Evolutionary conservation across 2,329 filamentous ascomycete species (phyloP), one percentile per base, ranked within the genome.

Genomic region (Nemania abortiva): DNA sequence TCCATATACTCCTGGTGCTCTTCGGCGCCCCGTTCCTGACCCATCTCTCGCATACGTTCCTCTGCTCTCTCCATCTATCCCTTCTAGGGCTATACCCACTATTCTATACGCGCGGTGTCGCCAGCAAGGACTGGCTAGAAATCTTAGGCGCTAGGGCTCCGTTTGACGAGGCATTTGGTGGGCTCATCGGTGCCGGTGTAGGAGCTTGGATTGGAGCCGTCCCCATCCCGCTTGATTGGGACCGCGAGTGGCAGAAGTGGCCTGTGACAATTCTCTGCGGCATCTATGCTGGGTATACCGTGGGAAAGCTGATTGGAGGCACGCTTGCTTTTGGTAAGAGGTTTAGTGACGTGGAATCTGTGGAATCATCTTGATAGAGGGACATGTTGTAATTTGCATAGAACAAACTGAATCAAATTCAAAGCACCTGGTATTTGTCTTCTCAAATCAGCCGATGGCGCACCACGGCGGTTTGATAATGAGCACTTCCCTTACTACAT

Each of bases 221-320:
- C 62, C 96, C 97, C 0, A 98, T 99, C 74, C 96, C 96, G 1
- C 84, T 99, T 73, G 96, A 99, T 80, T 98, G 95, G 95, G 96
- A 99, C 80, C 90, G 96, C n/a, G 94, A 97, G 75, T 99, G 96
- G 96, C 96, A 99, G 87, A 93, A 91, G 80, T 99, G 95, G 92
- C 96, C 96, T 0, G 91, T 98, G 56, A 99, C 96, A 0, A 92
- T 99, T 67, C 82, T 98, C 4, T 90, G 88, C 1, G 96, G 96
- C 2, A 86, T 92, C 20, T 98, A 97, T 80, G 81, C 89, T 6
- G 96, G 96, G 0, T 94, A 92, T 80, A 85, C 89, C 0, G 73
- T 93, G 13, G 94, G 94, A 1, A 91, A 92, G 77, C 76, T 89
- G 64, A 72, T 89, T 20, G 90, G 90, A 0, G 87, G 87, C 2